phyloP scores from a whole-genome alignment of 2,329 filamentous ascomycete species.

The Phoma herbarum region DNA sequence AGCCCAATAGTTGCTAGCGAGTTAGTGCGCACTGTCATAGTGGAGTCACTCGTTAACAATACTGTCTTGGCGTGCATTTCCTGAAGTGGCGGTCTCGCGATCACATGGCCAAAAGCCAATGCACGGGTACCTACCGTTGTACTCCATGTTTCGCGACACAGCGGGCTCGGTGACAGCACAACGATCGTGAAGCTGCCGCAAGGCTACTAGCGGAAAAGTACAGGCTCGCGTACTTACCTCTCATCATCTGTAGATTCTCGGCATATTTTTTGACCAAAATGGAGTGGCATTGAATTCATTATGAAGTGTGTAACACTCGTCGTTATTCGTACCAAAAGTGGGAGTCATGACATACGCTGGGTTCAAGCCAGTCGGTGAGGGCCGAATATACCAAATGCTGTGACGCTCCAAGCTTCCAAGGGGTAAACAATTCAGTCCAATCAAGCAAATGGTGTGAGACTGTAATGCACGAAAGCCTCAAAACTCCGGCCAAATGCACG shows the following conservation, averaged over 20 bases:
- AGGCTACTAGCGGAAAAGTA: background rate
- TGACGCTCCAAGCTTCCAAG: slow-evolving; percentile 14
- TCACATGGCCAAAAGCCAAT: slow-evolving; percentile 27
- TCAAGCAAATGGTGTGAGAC: slow-evolving; percentile 14
- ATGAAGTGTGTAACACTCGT: slow-evolving; percentile 23
- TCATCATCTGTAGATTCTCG: background rate
- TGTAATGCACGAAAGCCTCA: slow-evolving; percentile 29
- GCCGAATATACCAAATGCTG: slow-evolving; percentile 18
- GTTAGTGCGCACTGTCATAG: slow-evolving; percentile 24
- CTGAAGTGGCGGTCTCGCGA: slow-evolving; percentile 16
- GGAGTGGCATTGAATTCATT: slow-evolving; percentile 8
- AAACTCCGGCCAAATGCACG: slow-evolving; percentile 24
- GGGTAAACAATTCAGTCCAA: slow-evolving; percentile 8
- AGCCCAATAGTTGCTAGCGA: slow-evolving; percentile 22
- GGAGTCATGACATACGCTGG: slow-evolving; percentile 21
- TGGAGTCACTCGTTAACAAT: slow-evolving; percentile 23
- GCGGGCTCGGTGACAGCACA: slow-evolving; percentile 5
- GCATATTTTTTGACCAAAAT: slow-evolving; percentile 1
- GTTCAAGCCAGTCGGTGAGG: slow-evolving; percentile 16
- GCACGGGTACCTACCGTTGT: slow-evolving; percentile 31
- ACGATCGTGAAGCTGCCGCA: slow-evolving; percentile 16
- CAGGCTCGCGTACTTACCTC: slow-evolving; percentile 1
- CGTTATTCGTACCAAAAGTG: slow-evolving; percentile 34
- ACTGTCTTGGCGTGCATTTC: slow-evolving; percentile 26
- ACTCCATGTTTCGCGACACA: background rate